Evolutionary conservation across 2,329 filamentous ascomycete species (phyloP).

Genomic region (Hymenoscyphus fructigenus): DNA sequence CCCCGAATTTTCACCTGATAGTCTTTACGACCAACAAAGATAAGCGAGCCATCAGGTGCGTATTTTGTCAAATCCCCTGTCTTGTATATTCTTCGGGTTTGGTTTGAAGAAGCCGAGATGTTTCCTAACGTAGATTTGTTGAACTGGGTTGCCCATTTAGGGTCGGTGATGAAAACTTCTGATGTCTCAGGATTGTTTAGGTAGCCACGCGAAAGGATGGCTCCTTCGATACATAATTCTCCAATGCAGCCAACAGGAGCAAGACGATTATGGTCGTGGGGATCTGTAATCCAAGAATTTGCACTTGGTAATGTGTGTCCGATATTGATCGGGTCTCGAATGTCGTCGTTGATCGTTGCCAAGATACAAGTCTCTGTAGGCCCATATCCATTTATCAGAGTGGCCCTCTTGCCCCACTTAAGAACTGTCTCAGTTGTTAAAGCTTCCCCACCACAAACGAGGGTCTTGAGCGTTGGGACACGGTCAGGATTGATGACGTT

Average conservation of each 20-base stretch:
- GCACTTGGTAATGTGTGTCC: slow-evolving; percentile 4
- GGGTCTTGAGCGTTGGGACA: slow-evolving; percentile 65
- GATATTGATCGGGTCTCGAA: slow-evolving; percentile 10
- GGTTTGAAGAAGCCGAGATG: neutral
- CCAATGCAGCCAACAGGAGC: slow-evolving; percentile 22
- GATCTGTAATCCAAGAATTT: slow-evolving; percentile 20
- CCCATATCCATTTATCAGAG: slow-evolving; percentile 59
- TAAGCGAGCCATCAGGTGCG: slow-evolving; percentile 57
- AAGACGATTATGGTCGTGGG: slow-evolving; percentile 18
- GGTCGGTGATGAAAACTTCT: slow-evolving; percentile 17
- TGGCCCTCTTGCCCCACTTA: slow-evolving; percentile 38
- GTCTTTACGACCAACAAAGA: slow-evolving; percentile 59
- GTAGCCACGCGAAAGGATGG: slow-evolving; percentile 25
- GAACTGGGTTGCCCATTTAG: slow-evolving; percentile 18
- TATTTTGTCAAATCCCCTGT: slow-evolving; percentile 43
- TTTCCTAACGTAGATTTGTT: neutral
- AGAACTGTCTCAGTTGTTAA: slow-evolving; percentile 53
- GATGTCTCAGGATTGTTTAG: slow-evolving; percentile 23
- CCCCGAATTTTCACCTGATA: slow-evolving; percentile 65
- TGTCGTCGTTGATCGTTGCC: slow-evolving; percentile 4
- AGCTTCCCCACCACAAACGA: slow-evolving; percentile 89
- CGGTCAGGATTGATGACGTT: slow-evolving; percentile 85
- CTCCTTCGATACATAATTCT: slow-evolving; percentile 27
- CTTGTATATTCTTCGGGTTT: slow-evolving; percentile 32
- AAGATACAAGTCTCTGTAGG: slow-evolving; percentile 69